phyloP scores from a whole-genome alignment of 331 rosid species.

The Rosa hybrid region DNA sequence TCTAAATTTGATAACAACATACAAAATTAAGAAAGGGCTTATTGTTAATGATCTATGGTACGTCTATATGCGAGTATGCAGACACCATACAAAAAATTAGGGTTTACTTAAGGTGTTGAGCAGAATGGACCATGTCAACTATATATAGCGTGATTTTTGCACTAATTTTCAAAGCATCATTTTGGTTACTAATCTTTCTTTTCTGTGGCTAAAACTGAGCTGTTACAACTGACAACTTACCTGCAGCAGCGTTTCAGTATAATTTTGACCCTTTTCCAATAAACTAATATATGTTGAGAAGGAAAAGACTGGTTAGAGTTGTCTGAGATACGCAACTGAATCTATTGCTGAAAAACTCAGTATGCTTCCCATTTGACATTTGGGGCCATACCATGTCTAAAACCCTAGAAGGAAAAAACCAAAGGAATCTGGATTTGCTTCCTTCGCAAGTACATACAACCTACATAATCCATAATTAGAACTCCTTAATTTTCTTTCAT shows the following conservation, averaged over 20 bases:
- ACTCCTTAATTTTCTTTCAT: not conserved
- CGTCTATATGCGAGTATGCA: not conserved
- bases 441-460: not conserved
- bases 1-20: conserved; percentile 3
- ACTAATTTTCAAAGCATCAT: not conserved
- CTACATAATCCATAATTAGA: not conserved
- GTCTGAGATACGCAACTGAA: too few relatives aligned
- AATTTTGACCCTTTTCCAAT: too few relatives aligned
- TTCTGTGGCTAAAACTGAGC: too few relatives aligned
- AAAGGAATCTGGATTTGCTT: not conserved
- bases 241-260: too few relatives aligned
- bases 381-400: not conserved
- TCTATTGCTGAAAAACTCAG: too few relatives aligned
- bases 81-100: too few relatives aligned
- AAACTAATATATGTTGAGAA: too few relatives aligned
- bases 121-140: not conserved
- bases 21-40: not conserved
- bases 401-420: not conserved
- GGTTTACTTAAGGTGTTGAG: too few relatives aligned
- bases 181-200: too few relatives aligned
- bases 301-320: not conserved
- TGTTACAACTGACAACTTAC: too few relatives aligned
- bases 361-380: not conserved
- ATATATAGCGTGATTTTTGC: not conserved
- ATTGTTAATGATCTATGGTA: not conserved